These are phyloP conservation scores for Pichia norvegensis DNA, from an alignment of 1,139 yeast species.

Conservation along the genomic window DNA sequence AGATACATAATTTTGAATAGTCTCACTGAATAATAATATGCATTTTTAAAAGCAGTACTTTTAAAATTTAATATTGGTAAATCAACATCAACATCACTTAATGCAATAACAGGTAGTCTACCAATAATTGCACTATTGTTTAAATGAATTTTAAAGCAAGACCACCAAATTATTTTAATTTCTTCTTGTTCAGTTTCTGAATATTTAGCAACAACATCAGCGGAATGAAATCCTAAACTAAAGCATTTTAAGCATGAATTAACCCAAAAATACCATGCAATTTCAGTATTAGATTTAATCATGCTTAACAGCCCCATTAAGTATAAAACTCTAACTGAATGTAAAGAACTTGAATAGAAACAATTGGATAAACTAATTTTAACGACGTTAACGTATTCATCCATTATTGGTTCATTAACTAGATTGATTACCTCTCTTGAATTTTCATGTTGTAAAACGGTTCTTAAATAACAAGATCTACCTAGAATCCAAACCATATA, in stretches of 20 bases:
- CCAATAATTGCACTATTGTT: conserved; percentile 30
- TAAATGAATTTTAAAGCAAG: conserved; percentile 28
- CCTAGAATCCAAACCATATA: conserved; percentile 34
- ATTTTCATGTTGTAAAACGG: neutral
- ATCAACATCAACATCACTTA: conserved; percentile 27
- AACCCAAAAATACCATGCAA: conserved; percentile 33
- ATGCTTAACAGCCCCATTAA: conserved; percentile 31
- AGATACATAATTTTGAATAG: conserved; percentile 26
- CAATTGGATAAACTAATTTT: conserved; percentile 31
- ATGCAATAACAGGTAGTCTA: conserved; percentile 28
- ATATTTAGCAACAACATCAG: conserved; percentile 19
- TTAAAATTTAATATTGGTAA: conserved; percentile 18
- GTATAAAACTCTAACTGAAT: conserved; percentile 31
- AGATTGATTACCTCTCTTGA: conserved; percentile 1
- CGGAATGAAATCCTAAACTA: conserved; percentile 33
- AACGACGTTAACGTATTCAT: conserved; percentile 27
- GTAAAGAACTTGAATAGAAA: conserved; percentile 29
- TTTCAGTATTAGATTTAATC: conserved; percentile 31
- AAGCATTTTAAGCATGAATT: conserved; percentile 33
- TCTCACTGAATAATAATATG: conserved; percentile 23
- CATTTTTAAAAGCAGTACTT: conserved; percentile 22
- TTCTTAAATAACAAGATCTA: conserved; percentile 15
- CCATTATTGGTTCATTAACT: conserved; percentile 8
- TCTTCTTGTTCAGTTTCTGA: conserved; percentile 22
- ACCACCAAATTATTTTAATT: conserved; percentile 27